phyloP scores from a whole-genome alignment of 768 basidiomycete genomes.

The Botryobasidium botryosum region DNA sequence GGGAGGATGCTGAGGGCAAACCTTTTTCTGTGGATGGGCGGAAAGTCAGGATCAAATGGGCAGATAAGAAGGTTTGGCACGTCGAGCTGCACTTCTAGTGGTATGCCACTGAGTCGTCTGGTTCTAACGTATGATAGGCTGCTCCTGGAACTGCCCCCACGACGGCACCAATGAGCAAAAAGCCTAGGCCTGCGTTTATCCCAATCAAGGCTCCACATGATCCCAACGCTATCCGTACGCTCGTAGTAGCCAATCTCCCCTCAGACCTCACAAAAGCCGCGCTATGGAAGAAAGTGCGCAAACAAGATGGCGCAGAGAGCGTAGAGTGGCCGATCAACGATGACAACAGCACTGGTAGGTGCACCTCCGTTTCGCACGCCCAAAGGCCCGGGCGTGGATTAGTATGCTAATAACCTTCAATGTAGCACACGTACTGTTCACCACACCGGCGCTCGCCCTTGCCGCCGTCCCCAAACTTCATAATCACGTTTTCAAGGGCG shows the following conservation, averaged over 20 bases:
- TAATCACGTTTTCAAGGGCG: conserved; percentile 84
- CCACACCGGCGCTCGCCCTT: conserved; percentile 45
- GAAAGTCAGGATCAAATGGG: conserved; percentile 61
- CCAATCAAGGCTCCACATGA: conserved; percentile 24
- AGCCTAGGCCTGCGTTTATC: neutral
- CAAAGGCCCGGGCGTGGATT: neutral
- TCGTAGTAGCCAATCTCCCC: conserved; percentile 62
- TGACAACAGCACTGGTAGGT: conserved; percentile 29
- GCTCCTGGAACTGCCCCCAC: conserved; percentile 21
- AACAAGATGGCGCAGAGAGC: conserved; percentile 58
- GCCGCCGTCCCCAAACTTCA: conserved; percentile 68
- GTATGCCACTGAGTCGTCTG: neutral
- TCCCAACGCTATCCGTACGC: conserved; percentile 68
- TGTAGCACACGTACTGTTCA: conserved; percentile 60
- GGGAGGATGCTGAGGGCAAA: conserved; percentile 44
- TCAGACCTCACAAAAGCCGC: conserved; percentile 37
- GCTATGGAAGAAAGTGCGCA: conserved; percentile 78
- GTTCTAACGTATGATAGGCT: conserved; percentile 2
- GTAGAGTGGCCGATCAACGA: conserved; percentile 49
- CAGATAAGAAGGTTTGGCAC: conserved; percentile 52
- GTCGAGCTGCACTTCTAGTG: conserved; percentile 14
- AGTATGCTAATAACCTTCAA: neutral
- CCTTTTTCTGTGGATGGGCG: conserved; percentile 52
- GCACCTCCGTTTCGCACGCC: neutral
- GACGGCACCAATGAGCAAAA: conserved; percentile 20